phyloP scores from a whole-genome alignment of 2,329 filamentous ascomycete genomes.

The Ophiocordyceps camponoti-leonardi region DNA sequence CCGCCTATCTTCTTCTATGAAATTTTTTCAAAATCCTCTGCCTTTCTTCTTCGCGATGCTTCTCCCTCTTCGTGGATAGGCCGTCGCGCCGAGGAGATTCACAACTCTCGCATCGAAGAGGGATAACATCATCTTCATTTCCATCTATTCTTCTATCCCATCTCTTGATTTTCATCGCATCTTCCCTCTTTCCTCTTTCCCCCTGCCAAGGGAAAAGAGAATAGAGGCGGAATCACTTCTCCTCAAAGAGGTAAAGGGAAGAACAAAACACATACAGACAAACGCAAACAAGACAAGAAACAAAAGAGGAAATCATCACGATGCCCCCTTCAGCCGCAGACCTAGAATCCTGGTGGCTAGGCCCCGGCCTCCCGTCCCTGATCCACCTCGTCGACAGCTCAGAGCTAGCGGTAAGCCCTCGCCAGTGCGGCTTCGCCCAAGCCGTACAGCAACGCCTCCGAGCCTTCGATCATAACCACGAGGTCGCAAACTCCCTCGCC shows the following conservation, averaged over 20 bases:
- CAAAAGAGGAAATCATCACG: background rate
- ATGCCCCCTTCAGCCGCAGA: slow-evolving; percentile 16
- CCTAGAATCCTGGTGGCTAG: slow-evolving; percentile 18
- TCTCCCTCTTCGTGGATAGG: too few species aligned
- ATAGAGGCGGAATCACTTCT: too few species aligned
- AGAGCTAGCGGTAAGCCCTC: slow-evolving; percentile 4
- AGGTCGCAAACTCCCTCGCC: slow-evolving; percentile 6
- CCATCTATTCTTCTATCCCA: background rate
- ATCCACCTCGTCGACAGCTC: slow-evolving; percentile 9
- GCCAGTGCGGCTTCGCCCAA: slow-evolving; percentile 16
- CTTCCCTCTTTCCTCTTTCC: background rate
- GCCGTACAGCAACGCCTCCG: slow-evolving; percentile 12
- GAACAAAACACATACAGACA: too few species aligned
- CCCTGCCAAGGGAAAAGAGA: too few species aligned
- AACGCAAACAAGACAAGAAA: background rate
- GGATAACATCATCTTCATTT: background rate
- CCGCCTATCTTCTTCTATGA: too few species aligned
- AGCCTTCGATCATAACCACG: slow-evolving; percentile 12
- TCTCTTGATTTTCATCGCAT: background rate
- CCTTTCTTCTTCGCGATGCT: too few species aligned
- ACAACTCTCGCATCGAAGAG: too few species aligned
- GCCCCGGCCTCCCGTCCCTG: slow-evolving; percentile 9
- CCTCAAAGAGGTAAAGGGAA: background rate
- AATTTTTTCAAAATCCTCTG: too few species aligned
- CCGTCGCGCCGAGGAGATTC: too few species aligned